These are phyloP conservation scores for Byssothecium circinans DNA, from an alignment of 2,329 filamentous ascomycete species.

Conservation along the genomic window DNA sequence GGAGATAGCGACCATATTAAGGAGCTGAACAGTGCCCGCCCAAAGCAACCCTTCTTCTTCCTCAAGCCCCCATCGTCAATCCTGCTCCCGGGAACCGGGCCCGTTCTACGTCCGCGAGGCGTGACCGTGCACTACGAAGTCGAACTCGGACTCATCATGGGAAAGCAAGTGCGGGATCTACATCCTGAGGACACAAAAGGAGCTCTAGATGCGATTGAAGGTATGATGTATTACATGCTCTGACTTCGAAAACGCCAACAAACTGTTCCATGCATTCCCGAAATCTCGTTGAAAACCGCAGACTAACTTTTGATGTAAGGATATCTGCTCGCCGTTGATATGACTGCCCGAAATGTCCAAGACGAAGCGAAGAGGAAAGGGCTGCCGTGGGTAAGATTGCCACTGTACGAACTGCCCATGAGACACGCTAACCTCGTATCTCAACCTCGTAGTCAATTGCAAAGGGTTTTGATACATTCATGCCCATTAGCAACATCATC, in stretches of 20 bases:
- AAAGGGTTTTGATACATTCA: conserved; percentile 97
- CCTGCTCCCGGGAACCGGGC: conserved; percentile 74
- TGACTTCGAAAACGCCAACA: neutral
- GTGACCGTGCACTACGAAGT: conserved; percentile 92
- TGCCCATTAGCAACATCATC: conserved; percentile 82
- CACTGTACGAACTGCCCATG: too few species aligned
- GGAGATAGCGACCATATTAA: conserved; percentile 78
- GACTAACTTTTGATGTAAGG: conserved; percentile 49
- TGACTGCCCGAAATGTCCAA: conserved; percentile 95
- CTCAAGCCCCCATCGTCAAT: conserved; percentile 90
- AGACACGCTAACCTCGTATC: too few species aligned
- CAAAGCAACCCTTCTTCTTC: conserved; percentile 99
- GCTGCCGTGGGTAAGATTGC: too few species aligned
- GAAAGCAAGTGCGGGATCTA: conserved; percentile 76
- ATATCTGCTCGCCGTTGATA: conserved; percentile 91
- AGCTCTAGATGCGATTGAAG: conserved; percentile 80
- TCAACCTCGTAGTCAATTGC: too few species aligned
- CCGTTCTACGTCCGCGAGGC: conserved; percentile 79
- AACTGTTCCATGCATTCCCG: neutral
- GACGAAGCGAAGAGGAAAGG: conserved; percentile 97
- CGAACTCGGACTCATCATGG: conserved; percentile 87
- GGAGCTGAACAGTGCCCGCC: conserved; percentile 83
- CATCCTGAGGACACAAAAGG: conserved; percentile 71
- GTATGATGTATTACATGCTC: conserved; percentile 49
- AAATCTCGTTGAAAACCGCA: neutral